Evolutionary conservation across 345 rosid species (phyloP).

Genomic region (Boechera stricta): DNA sequence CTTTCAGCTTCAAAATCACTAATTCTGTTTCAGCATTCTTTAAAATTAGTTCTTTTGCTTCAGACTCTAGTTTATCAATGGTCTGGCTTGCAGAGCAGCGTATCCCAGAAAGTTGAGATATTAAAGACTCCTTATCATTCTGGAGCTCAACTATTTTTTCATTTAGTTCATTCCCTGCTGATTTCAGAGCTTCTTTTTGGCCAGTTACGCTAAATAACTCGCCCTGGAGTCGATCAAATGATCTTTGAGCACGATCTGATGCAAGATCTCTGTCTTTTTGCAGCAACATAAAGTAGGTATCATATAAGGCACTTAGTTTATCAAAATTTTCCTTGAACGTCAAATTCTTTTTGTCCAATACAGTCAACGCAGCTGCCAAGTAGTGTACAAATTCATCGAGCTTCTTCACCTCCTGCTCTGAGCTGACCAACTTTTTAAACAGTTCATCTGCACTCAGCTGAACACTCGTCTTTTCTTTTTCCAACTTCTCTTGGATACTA

Average conservation of each 20-base stretch:
- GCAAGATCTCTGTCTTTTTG: slow-evolving; percentile 59
- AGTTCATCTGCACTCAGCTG: slow-evolving; percentile 57
- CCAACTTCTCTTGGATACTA: slow-evolving; percentile 57
- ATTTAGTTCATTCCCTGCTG: slow-evolving; percentile 55
- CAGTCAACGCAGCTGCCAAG: slow-evolving; percentile 58
- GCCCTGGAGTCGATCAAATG: slow-evolving; percentile 59
- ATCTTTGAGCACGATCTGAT: slow-evolving; percentile 54
- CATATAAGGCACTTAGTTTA: slow-evolving; percentile 58
- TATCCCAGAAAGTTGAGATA: slow-evolving; percentile 60
- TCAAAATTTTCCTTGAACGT: slow-evolving; percentile 55
- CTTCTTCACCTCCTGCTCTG: slow-evolving; percentile 57
- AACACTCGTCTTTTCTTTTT: slow-evolving; percentile 60
- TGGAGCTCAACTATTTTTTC: slow-evolving; percentile 59
- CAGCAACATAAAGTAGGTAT: slow-evolving; percentile 58
- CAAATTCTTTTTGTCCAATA: slow-evolving; percentile 62
- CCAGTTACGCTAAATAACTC: slow-evolving; percentile 53
- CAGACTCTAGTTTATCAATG: slow-evolving; percentile 64
- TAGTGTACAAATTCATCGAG: slow-evolving; percentile 59
- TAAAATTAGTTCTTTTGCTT: slow-evolving; percentile 60
- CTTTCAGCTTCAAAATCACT: slow-evolving; percentile 60
- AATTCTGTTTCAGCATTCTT: slow-evolving; percentile 63
- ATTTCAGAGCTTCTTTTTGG: slow-evolving; percentile 61
- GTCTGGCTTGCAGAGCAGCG: slow-evolving; percentile 57
- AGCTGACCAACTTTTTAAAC: slow-evolving; percentile 54
- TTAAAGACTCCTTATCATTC: slow-evolving; percentile 58